Evolutionary conservation across 192 early-diverging fungal genomes (phyloP), one percentile per base, ranked within the genome.

Genomic region (Podila clonocystis): DNA sequence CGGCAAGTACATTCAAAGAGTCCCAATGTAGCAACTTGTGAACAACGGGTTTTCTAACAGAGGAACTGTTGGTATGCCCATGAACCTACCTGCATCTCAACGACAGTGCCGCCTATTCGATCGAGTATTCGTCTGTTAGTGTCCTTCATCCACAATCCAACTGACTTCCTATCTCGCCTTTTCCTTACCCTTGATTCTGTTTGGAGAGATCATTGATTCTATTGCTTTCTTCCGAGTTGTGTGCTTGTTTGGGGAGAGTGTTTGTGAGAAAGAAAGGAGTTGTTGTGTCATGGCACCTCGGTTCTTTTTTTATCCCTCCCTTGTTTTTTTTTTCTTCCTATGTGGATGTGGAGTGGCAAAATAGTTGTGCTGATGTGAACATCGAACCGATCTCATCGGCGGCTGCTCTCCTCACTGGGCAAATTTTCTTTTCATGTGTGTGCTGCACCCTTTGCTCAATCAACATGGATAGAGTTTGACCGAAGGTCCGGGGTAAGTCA

Each of bases 1-100:
- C 12, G 26, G n/a, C 30, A 60, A 24, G 91, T 63, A 95, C 94
- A 55, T 95, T 91, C 28, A 96, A 93, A 83, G 94, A 82, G 41
- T 45, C 41, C 87, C 84, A 62, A 97, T 94, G 41, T 83, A 41
- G 19, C 49, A 57, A 36, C 34, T 4, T 45, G 15, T 45, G 12
- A 45, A 17, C 41, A 65, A 3, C 7, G 19, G 11, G 7, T 4
- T 24, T 59, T 9, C 57, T 19, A 20, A 15, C 0, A 45, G 41
- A n/a, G n/a, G n/a, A 45, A 17, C 38, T 71, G 5, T 19, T 33
- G 17, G 9, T 24, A 5, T 9, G 28, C 8, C 7, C 22, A 3
- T 50, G 6, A 29, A 17, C 38, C 11, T 65, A 72, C 77, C 70
- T 80, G 77, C 77, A 80, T 80, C 38, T 80, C 77, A 49, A 80